A percentile compares a stretch with the other conserved stretches of the same genome.
Evolutionary conservation across 805 yeast genomes (phyloP).

Genomic region (Myxozyma nipponensis): DNA sequence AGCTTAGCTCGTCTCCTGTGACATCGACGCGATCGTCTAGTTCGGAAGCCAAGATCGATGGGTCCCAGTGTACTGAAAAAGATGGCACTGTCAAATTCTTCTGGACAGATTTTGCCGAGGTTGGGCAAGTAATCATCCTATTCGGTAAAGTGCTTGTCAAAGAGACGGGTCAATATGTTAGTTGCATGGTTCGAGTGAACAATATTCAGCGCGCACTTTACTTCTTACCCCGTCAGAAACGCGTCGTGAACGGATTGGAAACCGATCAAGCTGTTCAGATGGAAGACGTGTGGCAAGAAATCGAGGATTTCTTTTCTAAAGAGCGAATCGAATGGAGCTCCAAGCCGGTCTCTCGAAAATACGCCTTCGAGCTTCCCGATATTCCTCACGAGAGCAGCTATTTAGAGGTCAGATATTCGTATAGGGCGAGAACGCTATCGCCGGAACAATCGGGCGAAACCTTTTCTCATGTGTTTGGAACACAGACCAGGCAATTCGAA

Average conservation of each 20-base stretch:
- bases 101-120: conserved; percentile 88
- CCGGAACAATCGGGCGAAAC: conserved; percentile 69
- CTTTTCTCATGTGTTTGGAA: conserved; percentile 75
- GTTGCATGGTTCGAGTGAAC: conserved; percentile 72
- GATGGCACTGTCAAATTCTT: conserved; percentile 62
- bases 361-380: conserved; percentile 81
- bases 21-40: conserved; percentile 3
- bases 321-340: conserved; percentile 64
- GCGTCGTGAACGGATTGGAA: conserved; percentile 41
- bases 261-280: conserved; percentile 44
- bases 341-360: conserved; percentile 68
- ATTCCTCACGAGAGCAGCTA: conserved; percentile 79
- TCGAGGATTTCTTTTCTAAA: conserved; percentile 59
- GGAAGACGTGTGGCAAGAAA: conserved; percentile 72
- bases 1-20: conserved; percentile 13
- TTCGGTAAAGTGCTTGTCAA: conserved; percentile 74
- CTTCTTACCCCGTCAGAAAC: conserved; percentile 62
- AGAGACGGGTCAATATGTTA: conserved; percentile 51
- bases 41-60: conserved; percentile 29
- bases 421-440: conserved; percentile 47
- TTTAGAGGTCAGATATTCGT: conserved; percentile 73
- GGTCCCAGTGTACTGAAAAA: conserved; percentile 40
- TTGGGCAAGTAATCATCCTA: conserved; percentile 60
- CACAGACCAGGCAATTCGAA: conserved; percentile 71
- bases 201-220: conserved; percentile 68